Percentiles rank a stretch among this genome's conserved stretches.
Conservation (phyloP, 2,329 filamentous ascomycete species). For the Monilinia aucupariae region DNA sequence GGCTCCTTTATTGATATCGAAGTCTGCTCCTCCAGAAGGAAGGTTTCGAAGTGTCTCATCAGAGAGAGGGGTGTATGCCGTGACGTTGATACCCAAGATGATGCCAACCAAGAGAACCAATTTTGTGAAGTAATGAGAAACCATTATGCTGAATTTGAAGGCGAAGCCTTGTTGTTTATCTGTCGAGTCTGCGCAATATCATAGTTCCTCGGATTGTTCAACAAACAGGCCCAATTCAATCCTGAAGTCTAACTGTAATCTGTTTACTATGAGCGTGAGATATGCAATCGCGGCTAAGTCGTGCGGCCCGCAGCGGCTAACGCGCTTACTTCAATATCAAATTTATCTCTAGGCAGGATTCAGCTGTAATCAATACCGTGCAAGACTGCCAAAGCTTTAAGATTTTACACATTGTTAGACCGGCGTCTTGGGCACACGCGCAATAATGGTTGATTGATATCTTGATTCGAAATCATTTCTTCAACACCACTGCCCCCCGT, state of each 20-base stretch:
- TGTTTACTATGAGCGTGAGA: slow-evolving; percentile 3
- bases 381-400: background rate
- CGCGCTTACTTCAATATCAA: background rate
- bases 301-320: background rate
- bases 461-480: too few relatives aligned
- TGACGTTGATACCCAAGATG: slow-evolving; percentile 21
- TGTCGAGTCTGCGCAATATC: slow-evolving; percentile 23
- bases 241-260: slow-evolving; percentile 4
- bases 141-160: slow-evolving; percentile 22
- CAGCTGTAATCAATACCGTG: background rate
- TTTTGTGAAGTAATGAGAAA: slow-evolving; percentile 17
- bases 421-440: too few relatives aligned
- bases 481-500: background rate
- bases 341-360: background rate
- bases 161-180: slow-evolving; percentile 25
- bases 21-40: slow-evolving; percentile 66
- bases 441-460: slow-evolving; percentile 10
- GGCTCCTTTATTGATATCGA: slow-evolving; percentile 69
- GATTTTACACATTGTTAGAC: background rate
- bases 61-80: slow-evolving; percentile 49
- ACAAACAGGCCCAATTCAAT: background rate
- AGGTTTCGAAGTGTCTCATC: slow-evolving; percentile 68
- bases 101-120: slow-evolving; percentile 22
- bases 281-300: background rate
- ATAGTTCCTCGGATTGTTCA: slow-evolving; percentile 21